Percentiles rank a stretch among this genome's conserved stretches.
Evolutionary conservation across 2,329 filamentous ascomycete genomes (phyloP).

Genomic region (Hypoxylon rubiginosum): DNA sequence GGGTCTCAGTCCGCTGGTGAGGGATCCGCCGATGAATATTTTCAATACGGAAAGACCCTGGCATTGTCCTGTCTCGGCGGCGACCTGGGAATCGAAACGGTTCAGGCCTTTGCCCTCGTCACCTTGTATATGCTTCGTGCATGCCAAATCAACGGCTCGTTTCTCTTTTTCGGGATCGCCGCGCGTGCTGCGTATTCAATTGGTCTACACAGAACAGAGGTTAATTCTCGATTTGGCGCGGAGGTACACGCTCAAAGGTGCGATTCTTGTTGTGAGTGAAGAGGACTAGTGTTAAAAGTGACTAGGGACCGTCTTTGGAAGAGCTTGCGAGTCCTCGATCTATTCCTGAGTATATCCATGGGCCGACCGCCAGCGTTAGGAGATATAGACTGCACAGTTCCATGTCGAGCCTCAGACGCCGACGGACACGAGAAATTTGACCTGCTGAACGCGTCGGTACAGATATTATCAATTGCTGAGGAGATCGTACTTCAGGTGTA

Average conservation of each 20-base stretch:
- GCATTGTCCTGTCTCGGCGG: constrained; percentile 61
- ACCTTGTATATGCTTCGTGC: constrained; percentile 68
- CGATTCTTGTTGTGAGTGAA: background rate
- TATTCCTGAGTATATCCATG: constrained; percentile 68
- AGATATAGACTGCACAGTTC: constrained; percentile 67
- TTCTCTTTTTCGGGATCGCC: constrained; percentile 67
- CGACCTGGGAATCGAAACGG: constrained; percentile 63
- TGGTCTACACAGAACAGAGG: constrained; percentile 66
- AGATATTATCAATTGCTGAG: constrained; percentile 66
- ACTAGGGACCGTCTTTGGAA: constrained; percentile 64
- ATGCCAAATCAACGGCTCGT: constrained; percentile 68
- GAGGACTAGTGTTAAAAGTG: constrained; percentile 1
- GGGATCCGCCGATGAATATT: constrained; percentile 59
- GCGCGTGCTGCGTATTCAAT: constrained; percentile 67
- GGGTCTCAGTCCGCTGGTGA: constrained; percentile 61
- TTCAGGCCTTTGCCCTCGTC: constrained; percentile 65
- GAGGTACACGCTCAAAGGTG: constrained; percentile 58
- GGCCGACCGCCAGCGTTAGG: constrained; percentile 67
- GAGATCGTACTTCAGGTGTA: constrained; percentile 66
- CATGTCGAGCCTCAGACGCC: constrained; percentile 57
- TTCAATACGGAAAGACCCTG: constrained; percentile 63
- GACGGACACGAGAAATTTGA: constrained; percentile 59
- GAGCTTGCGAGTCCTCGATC: constrained; percentile 64
- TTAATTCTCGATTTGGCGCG: constrained; percentile 65
- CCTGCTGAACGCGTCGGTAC: constrained; percentile 65